phyloP scores from a whole-genome alignment of 495 filamentous ascomycete species.

The Penicillium roqueforti region DNA sequence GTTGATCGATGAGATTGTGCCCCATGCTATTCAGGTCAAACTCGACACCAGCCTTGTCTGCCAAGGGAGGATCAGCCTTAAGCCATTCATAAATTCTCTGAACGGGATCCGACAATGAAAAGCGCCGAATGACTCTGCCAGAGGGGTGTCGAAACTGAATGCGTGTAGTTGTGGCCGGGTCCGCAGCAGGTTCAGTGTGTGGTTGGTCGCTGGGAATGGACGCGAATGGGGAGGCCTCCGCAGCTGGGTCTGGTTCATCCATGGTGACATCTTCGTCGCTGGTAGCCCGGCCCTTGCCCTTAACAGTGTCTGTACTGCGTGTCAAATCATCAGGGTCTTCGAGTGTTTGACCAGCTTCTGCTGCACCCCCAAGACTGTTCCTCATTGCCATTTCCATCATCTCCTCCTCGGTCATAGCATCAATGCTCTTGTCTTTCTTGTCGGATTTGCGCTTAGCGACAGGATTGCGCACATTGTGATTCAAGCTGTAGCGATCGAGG shows the following conservation, averaged over 20 bases:
- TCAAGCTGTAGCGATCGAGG: conserved; percentile 89
- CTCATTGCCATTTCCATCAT: conserved; percentile 91
- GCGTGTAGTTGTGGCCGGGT: conserved; percentile 69
- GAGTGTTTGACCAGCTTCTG: conserved; percentile 32
- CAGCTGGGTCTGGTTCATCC: conserved; percentile 24
- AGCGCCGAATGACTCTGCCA: conserved; percentile 77
- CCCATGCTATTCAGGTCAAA: conserved; percentile 86
- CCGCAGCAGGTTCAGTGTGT: conserved; percentile 70
- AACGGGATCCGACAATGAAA: conserved; percentile 74
- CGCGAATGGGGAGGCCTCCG: conserved; percentile 50
- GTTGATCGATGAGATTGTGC: conserved; percentile 69
- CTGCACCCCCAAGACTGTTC: conserved; percentile 63
- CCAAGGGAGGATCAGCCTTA: conserved; percentile 67
- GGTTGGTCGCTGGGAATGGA: conserved; percentile 65
- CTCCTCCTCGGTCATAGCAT: conserved; percentile 92
- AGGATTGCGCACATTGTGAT: conserved; percentile 82
- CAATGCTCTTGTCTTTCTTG: conserved; percentile 66
- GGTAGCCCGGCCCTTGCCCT: conserved; percentile 62
- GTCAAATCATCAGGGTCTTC: conserved; percentile 86
- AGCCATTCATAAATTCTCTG: conserved; percentile 91
- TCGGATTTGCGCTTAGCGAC: conserved; percentile 77
- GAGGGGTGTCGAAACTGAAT: conserved; percentile 85
- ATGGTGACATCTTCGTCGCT: conserved; percentile 38
- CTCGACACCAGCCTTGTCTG: conserved; percentile 68
- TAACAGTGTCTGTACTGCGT: conserved; percentile 50